Conservation (phyloP, 768 basidiomycete genomes). For the Kwoniella bestiolae region DNA sequence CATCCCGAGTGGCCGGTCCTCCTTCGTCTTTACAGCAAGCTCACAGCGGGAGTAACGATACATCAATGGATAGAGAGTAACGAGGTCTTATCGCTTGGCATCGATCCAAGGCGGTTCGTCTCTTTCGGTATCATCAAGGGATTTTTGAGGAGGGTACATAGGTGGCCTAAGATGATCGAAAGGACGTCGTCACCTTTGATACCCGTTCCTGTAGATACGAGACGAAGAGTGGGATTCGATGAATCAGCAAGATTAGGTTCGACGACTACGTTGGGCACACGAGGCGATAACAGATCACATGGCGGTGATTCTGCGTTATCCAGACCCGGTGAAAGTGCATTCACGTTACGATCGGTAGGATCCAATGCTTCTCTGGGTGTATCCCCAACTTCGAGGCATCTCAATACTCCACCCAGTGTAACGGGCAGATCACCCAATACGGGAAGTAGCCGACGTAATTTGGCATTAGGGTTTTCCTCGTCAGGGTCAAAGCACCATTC, state of each 20-base stretch:
- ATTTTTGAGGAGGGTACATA: slow-evolving; percentile 87
- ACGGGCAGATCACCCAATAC: slow-evolving; percentile 15
- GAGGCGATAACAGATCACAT: slow-evolving; percentile 16
- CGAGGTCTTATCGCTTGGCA: slow-evolving; percentile 70
- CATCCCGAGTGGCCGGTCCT: slow-evolving; percentile 87
- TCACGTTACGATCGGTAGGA: slow-evolving; percentile 45
- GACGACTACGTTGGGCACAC: slow-evolving; percentile 21
- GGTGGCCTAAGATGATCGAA: slow-evolving; percentile 73
- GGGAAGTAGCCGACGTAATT: neutral
- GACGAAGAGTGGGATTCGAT: slow-evolving; percentile 49
- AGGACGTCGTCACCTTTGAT: slow-evolving; percentile 34
- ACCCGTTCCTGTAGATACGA: slow-evolving; percentile 26
- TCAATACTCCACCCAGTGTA: slow-evolving; percentile 28
- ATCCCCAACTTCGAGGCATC: slow-evolving; percentile 31
- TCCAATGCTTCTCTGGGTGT: slow-evolving; percentile 42
- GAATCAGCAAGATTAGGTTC: slow-evolving; percentile 34
- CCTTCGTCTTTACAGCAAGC: slow-evolving; percentile 79
- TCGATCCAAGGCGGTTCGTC: slow-evolving; percentile 91
- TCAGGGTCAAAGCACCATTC: neutral
- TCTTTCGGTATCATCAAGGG: slow-evolving; percentile 99
- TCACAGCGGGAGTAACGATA: slow-evolving; percentile 81
- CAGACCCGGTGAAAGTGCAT: slow-evolving; percentile 53
- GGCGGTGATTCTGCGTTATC: slow-evolving; percentile 45
- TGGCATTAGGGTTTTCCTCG: neutral
- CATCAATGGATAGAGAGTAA: slow-evolving; percentile 85